phyloP scores from a whole-genome alignment of 1,284 basidiomycete species.

The Apiotrichum montevideense region DNA sequence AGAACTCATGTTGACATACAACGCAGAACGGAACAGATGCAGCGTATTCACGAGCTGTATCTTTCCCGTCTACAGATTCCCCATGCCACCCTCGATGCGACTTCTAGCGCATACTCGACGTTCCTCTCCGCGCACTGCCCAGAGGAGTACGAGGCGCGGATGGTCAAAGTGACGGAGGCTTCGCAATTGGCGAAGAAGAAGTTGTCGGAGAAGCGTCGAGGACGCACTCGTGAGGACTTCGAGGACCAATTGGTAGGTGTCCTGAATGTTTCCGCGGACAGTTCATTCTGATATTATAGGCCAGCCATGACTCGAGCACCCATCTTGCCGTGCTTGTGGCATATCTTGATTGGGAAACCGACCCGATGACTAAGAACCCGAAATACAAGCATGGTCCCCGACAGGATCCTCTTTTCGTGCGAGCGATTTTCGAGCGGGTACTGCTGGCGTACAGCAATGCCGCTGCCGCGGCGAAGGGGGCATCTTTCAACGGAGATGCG shows the following conservation, averaged over 20 bases:
- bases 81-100: conserved; percentile 58
- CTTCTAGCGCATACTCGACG: conserved; percentile 73
- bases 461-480: conserved; percentile 48
- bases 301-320: conserved; percentile 13
- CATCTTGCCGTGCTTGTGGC: conserved; percentile 23
- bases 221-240: conserved; percentile 34
- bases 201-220: conserved; percentile 32
- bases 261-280: not conserved
- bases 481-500: conserved; percentile 57
- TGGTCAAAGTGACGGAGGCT: conserved; percentile 68
- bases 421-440: conserved; percentile 67
- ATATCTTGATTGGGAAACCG: conserved; percentile 43
- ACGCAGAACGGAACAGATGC: conserved; percentile 29
- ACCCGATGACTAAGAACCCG: conserved; percentile 53
- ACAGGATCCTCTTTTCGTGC: conserved; percentile 56
- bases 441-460: conserved; percentile 54
- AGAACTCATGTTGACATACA: not conserved
- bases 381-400: conserved; percentile 19
- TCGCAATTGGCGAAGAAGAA: conserved; percentile 53
- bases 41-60: conserved; percentile 38
- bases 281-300: conserved; percentile 9
- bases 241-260: conserved; percentile 37
- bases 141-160: conserved; percentile 64
- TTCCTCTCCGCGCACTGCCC: conserved; percentile 73
- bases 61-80: conserved; percentile 41